Conservation (phyloP, 768 basidiomycete species). For the Asterophora lycoperdoides region DNA sequence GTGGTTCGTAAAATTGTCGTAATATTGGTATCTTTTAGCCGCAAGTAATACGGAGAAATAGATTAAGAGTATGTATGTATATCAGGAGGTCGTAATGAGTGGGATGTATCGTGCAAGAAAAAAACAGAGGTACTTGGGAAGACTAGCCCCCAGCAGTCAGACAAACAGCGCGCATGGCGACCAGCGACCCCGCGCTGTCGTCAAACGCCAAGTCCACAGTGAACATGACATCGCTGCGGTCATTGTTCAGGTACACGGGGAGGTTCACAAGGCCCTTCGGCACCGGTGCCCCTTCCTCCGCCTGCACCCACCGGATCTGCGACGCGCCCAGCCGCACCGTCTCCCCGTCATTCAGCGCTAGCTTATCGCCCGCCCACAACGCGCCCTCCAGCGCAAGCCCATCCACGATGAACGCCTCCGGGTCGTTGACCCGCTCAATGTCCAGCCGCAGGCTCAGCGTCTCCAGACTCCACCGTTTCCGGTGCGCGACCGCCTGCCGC, state of each 20-base stretch:
- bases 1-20: constrained; percentile 11
- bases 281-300: constrained; percentile 33
- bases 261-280: constrained; percentile 58
- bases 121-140: not conserved
- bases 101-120: constrained; percentile 7
- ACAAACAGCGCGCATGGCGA: constrained; percentile 87
- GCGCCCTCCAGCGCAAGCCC: constrained; percentile 89
- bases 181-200: constrained; percentile 57
- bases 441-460: constrained; percentile 77
- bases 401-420: constrained; percentile 79
- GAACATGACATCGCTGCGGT: constrained; percentile 87
- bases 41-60: constrained; percentile 1
- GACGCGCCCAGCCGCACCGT: constrained; percentile 75
- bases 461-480: constrained; percentile 90
- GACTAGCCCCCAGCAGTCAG: constrained; percentile 73
- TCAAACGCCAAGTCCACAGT: constrained; percentile 83
- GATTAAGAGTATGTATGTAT: not conserved
- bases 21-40: constrained; percentile 15
- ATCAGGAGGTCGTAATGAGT: not conserved
- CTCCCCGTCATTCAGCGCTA: constrained; percentile 84
- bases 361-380: constrained; percentile 60
- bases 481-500: constrained; percentile 91
- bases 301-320: constrained; percentile 84
- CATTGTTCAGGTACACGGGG: constrained; percentile 89
- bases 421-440: constrained; percentile 75